Evolutionary conservation across 371 early-diverging fungal genomes (phyloP).

Genomic region (Rhizopus sp.): DNA sequence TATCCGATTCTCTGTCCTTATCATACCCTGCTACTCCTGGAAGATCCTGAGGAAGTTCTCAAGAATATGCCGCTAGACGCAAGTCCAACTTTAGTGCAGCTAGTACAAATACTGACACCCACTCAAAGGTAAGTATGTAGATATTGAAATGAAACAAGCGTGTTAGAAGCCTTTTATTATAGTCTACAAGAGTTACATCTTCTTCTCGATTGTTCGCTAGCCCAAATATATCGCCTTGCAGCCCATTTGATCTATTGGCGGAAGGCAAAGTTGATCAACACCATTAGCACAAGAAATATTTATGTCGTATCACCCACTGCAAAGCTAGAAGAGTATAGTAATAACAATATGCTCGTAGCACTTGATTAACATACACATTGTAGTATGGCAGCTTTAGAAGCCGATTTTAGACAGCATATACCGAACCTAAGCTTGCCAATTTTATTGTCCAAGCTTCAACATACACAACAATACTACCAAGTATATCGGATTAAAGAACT

Average conservation of each 20-base stretch:
- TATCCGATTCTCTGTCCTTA: slow-evolving; percentile 85
- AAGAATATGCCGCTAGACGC: slow-evolving; percentile 80
- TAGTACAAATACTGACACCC: slow-evolving; percentile 89
- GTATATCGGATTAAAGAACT: slow-evolving; percentile 68
- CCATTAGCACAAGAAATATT: slow-evolving; percentile 74
- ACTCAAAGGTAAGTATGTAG: slow-evolving; percentile 62
- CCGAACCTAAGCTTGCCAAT: slow-evolving; percentile 71
- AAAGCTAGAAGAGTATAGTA: slow-evolving; percentile 55
- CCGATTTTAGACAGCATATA: slow-evolving; percentile 66
- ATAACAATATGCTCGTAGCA: not conserved
- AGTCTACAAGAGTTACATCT: slow-evolving; percentile 82
- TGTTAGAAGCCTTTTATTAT: not conserved
- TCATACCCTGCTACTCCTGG: slow-evolving; percentile 81
- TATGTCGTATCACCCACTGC: slow-evolving; percentile 80
- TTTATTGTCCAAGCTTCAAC: slow-evolving; percentile 72
- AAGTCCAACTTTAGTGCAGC: slow-evolving; percentile 79
- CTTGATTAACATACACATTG: not conserved
- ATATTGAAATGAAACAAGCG: not conserved
- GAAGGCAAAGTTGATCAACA: slow-evolving; percentile 86
- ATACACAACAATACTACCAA: slow-evolving; percentile 69
- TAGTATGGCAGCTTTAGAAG: slow-evolving; percentile 52
- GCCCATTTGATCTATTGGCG: slow-evolving; percentile 93
- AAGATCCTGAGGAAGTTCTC: slow-evolving; percentile 81
- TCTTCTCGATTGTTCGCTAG: slow-evolving; percentile 83
- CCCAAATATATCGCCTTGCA: slow-evolving; percentile 85